Base-by-base conservation (phyloP, 2,329 filamentous ascomycete genomes). In the Dactylella cylindrospora region DNA sequence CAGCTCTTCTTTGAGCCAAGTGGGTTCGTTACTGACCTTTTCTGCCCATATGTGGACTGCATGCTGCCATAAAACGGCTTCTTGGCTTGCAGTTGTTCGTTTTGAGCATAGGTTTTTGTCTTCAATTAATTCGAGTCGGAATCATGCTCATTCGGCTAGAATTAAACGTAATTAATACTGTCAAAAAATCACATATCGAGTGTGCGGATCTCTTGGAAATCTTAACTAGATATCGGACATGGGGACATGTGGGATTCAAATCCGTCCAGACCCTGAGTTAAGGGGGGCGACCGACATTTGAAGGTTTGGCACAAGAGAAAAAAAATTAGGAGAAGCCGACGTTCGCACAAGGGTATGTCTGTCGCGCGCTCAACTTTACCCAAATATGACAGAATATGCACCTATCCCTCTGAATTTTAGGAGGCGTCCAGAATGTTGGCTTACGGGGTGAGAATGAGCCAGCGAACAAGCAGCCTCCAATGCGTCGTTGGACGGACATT, bases 61-160 rank as follows among this genome's bases (percentile, higher is more conserved):
- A 61, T 62, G 49, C n/a, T n/a, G n/a, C 57, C 57, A 62, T 62
- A 62, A 39, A 62, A 62, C 57, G 57, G 57, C n/a, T 62, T 62
- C 57, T 54, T 62, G 57, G 57, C 57, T 40, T 62, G 57, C 57
- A 62, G 57, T 31, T 33, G 50, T 33, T 43, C 49, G 45, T 43
- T 39, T 50, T 38, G 51, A 33, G 25, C n/a, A n/a, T n/a, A 31
- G 29, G 44, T 38, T 40, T 49, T 62, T 43, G 31, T 35, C 32
- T 36, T 50, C 40, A 50, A 23, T 43, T 44, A 62, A 39, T 51
- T 47, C 43, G 36, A 49, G 19, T 41, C 47, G 12, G n/a, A n/a
- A 28, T 40, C 26, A 23, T 40, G 32, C 40, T 49, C 49, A 45
- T 49, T 47, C 51, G 43, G 38, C 23, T 26, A 25, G 17, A 32